A percentile compares a stretch with the other conserved stretches of the same genome.
Evolutionary conservation across 1,284 basidiomycete genomes (phyloP).

Genomic region (Irpex sp.): DNA sequence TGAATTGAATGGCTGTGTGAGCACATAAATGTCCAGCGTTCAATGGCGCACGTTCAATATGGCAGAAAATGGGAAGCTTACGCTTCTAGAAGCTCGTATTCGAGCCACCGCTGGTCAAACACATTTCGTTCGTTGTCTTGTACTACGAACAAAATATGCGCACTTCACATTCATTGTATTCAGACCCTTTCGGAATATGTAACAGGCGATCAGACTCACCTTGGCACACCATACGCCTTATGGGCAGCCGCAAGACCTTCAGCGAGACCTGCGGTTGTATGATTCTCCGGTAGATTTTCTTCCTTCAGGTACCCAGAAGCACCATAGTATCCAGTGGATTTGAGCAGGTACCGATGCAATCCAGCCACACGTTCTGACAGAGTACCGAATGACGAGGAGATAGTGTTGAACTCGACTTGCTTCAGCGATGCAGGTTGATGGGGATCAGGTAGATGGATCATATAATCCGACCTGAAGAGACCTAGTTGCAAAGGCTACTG

Average conservation of each 20-base stretch:
- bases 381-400: constrained; percentile 88
- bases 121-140: constrained; percentile 92
- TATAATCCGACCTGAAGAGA: constrained; percentile 94
- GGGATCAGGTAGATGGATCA: constrained; percentile 63
- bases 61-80: neutral
- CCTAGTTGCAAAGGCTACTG: constrained; percentile 80
- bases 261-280: constrained; percentile 69
- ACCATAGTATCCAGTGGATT: constrained; percentile 64
- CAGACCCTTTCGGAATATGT: neutral
- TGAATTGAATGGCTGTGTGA: constrained; percentile 59
- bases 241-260: constrained; percentile 82
- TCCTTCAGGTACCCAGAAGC: constrained; percentile 50
- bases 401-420: constrained; percentile 99
- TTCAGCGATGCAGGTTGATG: constrained; percentile 59
- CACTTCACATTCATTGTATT: too few relatives aligned
- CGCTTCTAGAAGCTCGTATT: constrained; percentile 77
- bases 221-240: constrained; percentile 59
- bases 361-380: constrained; percentile 73
- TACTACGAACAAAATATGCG: constrained; percentile 83
- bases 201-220: constrained; percentile 33
- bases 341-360: constrained; percentile 64
- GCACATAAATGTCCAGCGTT: neutral
- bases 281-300: constrained; percentile 72
- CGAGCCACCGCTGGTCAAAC: constrained; percentile 90
- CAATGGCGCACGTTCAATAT: too few relatives aligned